These are phyloP conservation scores for Coemansia sp. DNA, from an alignment of 192 early-diverging fungal species.

Conservation along the genomic window DNA sequence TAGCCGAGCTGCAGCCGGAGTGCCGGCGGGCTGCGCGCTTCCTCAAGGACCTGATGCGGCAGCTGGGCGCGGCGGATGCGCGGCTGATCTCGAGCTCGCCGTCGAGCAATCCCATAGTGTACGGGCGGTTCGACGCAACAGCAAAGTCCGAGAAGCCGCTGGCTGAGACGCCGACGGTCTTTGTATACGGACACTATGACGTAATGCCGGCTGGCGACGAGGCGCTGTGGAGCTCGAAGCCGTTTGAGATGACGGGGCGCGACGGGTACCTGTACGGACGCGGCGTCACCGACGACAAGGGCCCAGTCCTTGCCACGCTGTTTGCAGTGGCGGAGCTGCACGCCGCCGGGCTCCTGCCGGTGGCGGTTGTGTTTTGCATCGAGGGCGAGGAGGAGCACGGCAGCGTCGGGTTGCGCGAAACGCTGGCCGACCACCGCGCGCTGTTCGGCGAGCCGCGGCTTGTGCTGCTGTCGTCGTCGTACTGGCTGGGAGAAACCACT, in stretches of 20 bases:
- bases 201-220: slow-evolving; percentile 73
- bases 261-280: slow-evolving; percentile 78
- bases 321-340: slow-evolving; percentile 73
- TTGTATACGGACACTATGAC: slow-evolving; percentile 84
- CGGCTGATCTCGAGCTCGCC: slow-evolving; percentile 63
- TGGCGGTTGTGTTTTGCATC: slow-evolving; percentile 74
- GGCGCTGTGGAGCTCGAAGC: slow-evolving; percentile 65
- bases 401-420: slow-evolving; percentile 67
- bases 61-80: slow-evolving; percentile 65
- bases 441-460: slow-evolving; percentile 38
- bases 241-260: slow-evolving; percentile 66
- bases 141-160: slow-evolving; percentile 13
- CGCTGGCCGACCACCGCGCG: slow-evolving; percentile 53
- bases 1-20: slow-evolving; percentile 68
- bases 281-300: slow-evolving; percentile 83
- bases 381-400: slow-evolving; percentile 83
- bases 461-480: slow-evolving; percentile 65
- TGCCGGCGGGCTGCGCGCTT: slow-evolving; percentile 75
- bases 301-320: slow-evolving; percentile 71
- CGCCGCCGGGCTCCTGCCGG: slow-evolving; percentile 58
- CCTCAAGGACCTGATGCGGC: slow-evolving; percentile 65
- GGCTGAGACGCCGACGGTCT: slow-evolving; percentile 54
- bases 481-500: slow-evolving; percentile 77
- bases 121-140: slow-evolving; percentile 59
- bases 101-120: slow-evolving; percentile 71